Percentiles rank a stretch among this genome's conserved stretches.
phyloP scores from a whole-genome alignment of 192 early-diverging fungal species.

The Gonapodya sp. region DNA sequence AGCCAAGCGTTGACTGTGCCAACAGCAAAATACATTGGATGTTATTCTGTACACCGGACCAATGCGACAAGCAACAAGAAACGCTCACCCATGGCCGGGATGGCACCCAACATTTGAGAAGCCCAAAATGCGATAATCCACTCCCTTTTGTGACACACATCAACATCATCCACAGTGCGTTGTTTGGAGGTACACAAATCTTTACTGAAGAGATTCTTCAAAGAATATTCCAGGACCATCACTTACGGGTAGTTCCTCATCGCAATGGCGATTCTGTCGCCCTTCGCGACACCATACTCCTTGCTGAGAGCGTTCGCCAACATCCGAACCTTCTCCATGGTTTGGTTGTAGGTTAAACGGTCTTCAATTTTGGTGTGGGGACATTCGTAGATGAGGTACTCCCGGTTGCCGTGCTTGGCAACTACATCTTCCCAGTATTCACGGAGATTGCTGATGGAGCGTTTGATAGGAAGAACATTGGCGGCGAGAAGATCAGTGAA shows the following conservation, averaged over 20 bases:
- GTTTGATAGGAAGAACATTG: background rate
- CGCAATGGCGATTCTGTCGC: constrained; percentile 16
- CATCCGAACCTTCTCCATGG: background rate
- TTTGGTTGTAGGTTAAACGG: background rate
- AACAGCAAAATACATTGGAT: background rate
- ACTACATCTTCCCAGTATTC: constrained; percentile 9
- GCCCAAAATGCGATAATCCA: constrained; percentile 24
- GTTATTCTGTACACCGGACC: no score
- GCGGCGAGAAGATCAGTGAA: background rate
- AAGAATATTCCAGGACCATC: background rate
- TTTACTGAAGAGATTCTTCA: background rate
- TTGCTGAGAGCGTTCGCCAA: constrained; percentile 15
- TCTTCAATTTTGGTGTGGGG: constrained; percentile 6
- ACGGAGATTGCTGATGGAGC: constrained; percentile 4
- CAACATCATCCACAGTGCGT: background rate
- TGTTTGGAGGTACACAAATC: background rate
- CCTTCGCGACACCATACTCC: constrained; percentile 13
- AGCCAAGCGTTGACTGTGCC: background rate
- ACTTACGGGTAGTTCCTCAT: constrained; percentile 21
- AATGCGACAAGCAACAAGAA: background rate
- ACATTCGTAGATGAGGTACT: constrained; percentile 12
- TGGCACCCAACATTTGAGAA: constrained; percentile 13
- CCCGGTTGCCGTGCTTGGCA: background rate
- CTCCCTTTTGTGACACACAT: background rate
- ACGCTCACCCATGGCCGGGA: constrained; percentile 13